Base-by-base conservation (phyloP, 2,329 filamentous ascomycete species). In the Domatiomyces catenatus region DNA sequence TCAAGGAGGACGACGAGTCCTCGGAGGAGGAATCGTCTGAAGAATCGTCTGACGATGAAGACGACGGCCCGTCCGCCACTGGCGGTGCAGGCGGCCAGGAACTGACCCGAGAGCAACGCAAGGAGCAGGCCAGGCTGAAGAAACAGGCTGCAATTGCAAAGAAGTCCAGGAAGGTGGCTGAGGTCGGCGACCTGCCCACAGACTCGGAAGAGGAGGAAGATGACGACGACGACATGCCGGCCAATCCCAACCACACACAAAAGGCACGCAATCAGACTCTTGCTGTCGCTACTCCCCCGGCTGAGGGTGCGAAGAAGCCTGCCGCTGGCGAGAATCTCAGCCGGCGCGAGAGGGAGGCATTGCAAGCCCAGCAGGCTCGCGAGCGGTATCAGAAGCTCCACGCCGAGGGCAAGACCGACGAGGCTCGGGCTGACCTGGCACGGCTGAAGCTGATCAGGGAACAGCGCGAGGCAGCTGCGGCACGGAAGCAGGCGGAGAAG, bases 391-490 rank as follows among this genome's bases (percentile, higher is more conserved):
- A 87, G 73, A 94, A 93, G 70, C 68, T 95, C 61, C 90, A 95
- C 63, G 86, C 88, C 51, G 84, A 88, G 63, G 90, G 90, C 62
- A 96, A 96, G 80, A 96, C 92, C 44, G 92, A 98, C 54, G 86
- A 95, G 74, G 89, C 90, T 46, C 84, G 86, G 66, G 83, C 86
- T 4, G 92, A 98, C 68, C 64, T 96, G 59, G 90, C 87, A 52
- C 79, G 92, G 50, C 70, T 98, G 62, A 80, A 74, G 66, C 65
- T 90, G 53, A 87, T 98, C 58, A 80, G 82, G 46, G 86, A 94
- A 75, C 84, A 87, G 71, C 79, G 92, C 56, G 89, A 86, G 62
- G 82, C 83, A 18, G 90, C 94, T 62, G 80, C 86, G 49, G 84
- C 81, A 26, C 74, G 87, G 61, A 89, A 90, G 74, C 79, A 86